Base-by-base conservation (phyloP, 2,329 filamentous ascomycete species). In the Fusarium tricinctum region DNA sequence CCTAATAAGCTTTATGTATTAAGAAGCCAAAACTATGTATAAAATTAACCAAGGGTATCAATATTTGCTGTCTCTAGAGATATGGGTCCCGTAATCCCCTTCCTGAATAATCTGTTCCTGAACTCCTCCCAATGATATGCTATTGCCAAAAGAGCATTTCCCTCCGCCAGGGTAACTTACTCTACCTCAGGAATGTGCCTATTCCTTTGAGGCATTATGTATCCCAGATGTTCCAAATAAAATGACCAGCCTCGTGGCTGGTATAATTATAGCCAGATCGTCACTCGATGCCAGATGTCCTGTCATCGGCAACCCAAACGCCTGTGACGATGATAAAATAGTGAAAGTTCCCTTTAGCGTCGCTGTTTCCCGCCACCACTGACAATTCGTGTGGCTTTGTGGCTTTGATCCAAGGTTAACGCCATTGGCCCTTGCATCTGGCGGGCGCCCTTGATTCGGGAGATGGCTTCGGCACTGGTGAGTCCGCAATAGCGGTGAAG, bases 21-120 rank as follows among this genome's bases (percentile, higher is more conserved):
- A 26, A 19, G n/a, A 46, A 39, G 7, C 22, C 33, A 35, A 15
- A 28, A 14, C 30, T 23, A 13, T 56, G 23, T 30, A 28, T 47
- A 52, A 63, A 55, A 58, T 45, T 10, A 38, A 58, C 44, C 58
- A 52, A 46, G 61, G 59, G 59, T 64, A 64, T 64, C 61, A 52
- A 49, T 64, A 17, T 58, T 33, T 47, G 44, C 60, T 63, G n/a
- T 42, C 35, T 39, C 50, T 28, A 44, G 15, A 26, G 30, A 30
- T 22, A 8, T 23, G 52, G 59, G 59, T 64, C 13, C 52, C 46
- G 51, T 66, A 35, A 35, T 58, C 44, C 13, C 58, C 59, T 19
- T n/a, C 4, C 13, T 38, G 22, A 39, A 58, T 46, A 20, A 30
- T 33, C 22, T 28, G 19, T 46, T 39, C 61, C 61, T 52, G 13